Evolutionary conservation across 2,329 filamentous ascomycete genomes (phyloP).

Genomic region (Fusarium sp.): DNA sequence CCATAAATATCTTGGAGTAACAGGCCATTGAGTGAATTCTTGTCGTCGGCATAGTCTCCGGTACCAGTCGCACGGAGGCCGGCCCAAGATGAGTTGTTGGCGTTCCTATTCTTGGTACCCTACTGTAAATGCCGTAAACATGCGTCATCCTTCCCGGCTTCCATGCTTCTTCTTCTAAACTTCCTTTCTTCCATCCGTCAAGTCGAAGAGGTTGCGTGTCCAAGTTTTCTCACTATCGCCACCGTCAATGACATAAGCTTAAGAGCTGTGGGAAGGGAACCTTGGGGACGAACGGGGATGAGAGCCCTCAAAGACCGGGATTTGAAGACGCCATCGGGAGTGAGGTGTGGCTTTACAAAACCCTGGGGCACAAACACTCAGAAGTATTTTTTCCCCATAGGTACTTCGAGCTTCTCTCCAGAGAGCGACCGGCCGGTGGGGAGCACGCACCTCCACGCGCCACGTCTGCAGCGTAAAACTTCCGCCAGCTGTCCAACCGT

Average conservation of each 20-base stretch:
- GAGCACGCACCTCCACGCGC: constrained; percentile 31
- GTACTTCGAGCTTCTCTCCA: constrained; percentile 40
- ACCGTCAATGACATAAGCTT: constrained; percentile 26
- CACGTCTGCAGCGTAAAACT: constrained; percentile 31
- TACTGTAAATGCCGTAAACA: constrained; percentile 3
- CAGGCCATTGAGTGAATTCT: constrained; percentile 1
- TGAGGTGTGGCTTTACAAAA: constrained; percentile 46
- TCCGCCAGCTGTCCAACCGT: constrained; percentile 35
- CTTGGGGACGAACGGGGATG: constrained; percentile 10
- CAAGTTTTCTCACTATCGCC: constrained; percentile 27
- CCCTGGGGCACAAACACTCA: constrained; percentile 37
- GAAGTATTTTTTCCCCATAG: constrained; percentile 49
- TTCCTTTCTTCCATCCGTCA: constrained; percentile 27
- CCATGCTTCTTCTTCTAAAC: constrained; percentile 22
- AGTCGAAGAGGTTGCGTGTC: constrained; percentile 22
- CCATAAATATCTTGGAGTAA: constrained; percentile 12
- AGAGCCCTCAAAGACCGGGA: not conserved
- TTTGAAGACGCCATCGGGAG: constrained; percentile 8
- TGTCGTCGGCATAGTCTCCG: not conserved
- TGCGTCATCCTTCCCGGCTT: constrained; percentile 35
- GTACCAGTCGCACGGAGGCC: constrained; percentile 1
- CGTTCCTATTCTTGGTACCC: constrained; percentile 30
- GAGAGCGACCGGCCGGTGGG: constrained; percentile 42
- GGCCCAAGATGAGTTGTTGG: constrained; percentile 8
- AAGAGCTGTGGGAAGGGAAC: constrained; percentile 1